phyloP scores from a whole-genome alignment of 176 grass and related monocot genomes.

The Carex kokanica region DNA sequence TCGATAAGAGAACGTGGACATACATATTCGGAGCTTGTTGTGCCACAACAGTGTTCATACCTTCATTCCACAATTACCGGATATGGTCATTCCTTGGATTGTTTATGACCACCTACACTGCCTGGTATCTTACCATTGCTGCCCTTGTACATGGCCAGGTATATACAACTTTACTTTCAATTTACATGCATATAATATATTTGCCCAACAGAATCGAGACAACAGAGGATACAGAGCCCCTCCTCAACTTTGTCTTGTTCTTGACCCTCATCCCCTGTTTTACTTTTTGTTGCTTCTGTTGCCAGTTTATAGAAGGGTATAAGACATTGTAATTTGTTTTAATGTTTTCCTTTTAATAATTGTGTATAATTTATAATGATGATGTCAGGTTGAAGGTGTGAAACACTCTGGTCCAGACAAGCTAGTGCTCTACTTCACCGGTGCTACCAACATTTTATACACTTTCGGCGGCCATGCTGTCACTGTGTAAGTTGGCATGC shows the following conservation, averaged over 20 bases:
- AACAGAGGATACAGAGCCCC: constrained; percentile 11
- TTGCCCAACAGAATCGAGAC: constrained; percentile 7
- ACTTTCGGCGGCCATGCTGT: constrained; percentile 50
- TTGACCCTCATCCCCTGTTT: background rate
- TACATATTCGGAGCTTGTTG: constrained; percentile 53
- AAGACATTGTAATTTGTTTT: background rate
- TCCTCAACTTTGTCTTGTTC: constrained; percentile 8
- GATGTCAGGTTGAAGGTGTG: constrained; percentile 38
- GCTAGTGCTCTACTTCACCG: constrained; percentile 47
- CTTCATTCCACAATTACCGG: constrained; percentile 51
- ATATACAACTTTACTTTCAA: background rate
- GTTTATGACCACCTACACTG: constrained; percentile 46
- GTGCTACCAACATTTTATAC: constrained; percentile 49
- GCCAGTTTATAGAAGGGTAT: background rate
- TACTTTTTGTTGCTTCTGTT: constrained; percentile 14
- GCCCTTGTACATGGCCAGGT: constrained; percentile 46
- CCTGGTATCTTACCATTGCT: constrained; percentile 44
- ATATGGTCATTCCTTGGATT: constrained; percentile 51
- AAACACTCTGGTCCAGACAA: constrained; percentile 35
- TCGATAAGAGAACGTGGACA: constrained; percentile 52
- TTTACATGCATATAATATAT: constrained; percentile 15
- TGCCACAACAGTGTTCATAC: constrained; percentile 50
- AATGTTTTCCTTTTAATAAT: background rate
- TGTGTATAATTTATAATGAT: constrained; percentile 7
- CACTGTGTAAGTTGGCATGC: constrained; percentile 42